These are phyloP conservation scores for Neonectria hederae DNA, from an alignment of 2,329 filamentous ascomycete genomes.

Conservation along the genomic window DNA sequence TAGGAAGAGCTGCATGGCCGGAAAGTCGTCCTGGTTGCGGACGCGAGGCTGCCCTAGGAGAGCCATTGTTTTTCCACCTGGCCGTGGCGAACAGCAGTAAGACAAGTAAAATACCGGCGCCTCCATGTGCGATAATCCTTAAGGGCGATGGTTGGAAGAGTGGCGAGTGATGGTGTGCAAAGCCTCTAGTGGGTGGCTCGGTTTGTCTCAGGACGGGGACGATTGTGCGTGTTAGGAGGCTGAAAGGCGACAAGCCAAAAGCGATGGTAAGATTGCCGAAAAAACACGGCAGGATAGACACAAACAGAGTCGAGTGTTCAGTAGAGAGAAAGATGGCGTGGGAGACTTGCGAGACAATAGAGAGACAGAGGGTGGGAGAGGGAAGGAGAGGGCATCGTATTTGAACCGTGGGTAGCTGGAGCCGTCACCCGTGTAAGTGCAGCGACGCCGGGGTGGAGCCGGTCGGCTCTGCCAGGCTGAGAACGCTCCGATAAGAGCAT, in stretches of 20 bases:
- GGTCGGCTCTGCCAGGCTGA: slow-evolving; percentile 3
- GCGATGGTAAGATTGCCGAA: slow-evolving; percentile 23
- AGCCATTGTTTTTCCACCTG: slow-evolving; percentile 59
- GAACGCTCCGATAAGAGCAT: slow-evolving; percentile 35
- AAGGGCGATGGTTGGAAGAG: not conserved
- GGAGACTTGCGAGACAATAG: slow-evolving; percentile 2
- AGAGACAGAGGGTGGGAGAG: slow-evolving; percentile 35
- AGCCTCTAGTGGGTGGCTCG: not conserved
- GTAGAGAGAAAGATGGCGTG: not conserved
- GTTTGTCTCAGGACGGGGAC: slow-evolving; percentile 6
- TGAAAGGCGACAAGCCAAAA: slow-evolving; percentile 3
- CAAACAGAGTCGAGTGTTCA: slow-evolving; percentile 22
- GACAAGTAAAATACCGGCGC: slow-evolving; percentile 42
- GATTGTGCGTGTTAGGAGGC: slow-evolving; percentile 14
- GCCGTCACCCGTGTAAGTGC: slow-evolving; percentile 35
- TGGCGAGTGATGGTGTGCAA: not conserved
- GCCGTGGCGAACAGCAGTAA: slow-evolving; percentile 54
- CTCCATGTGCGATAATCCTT: not conserved
- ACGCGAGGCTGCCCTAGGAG: slow-evolving; percentile 60
- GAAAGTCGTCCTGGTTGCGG: slow-evolving; percentile 78
- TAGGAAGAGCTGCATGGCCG: slow-evolving; percentile 82
- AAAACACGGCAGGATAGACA: slow-evolving; percentile 12
- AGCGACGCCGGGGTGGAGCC: slow-evolving; percentile 29
- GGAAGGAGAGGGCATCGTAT: slow-evolving; percentile 36
- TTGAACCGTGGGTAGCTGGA: slow-evolving; percentile 31